phyloP scores from a whole-genome alignment of 495 filamentous ascomycete genomes.

The Lepraria neglecta region DNA sequence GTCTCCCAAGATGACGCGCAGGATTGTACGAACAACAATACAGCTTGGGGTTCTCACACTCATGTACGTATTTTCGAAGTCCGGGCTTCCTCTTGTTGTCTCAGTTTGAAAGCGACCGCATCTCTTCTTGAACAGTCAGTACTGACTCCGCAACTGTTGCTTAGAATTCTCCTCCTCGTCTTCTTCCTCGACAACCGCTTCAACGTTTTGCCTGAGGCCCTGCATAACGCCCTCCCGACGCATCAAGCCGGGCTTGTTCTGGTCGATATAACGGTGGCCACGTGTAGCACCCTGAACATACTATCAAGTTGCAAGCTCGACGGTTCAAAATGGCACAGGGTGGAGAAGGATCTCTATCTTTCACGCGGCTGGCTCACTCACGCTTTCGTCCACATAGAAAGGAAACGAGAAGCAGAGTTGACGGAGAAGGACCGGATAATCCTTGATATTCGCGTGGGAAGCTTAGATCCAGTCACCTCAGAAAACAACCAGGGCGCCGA shows the following conservation, averaged over 20 bases:
- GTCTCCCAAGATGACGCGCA: slow-evolving; percentile 39
- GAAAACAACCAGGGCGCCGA: slow-evolving; percentile 53
- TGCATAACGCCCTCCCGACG: slow-evolving; percentile 75
- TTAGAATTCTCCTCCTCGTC: slow-evolving; percentile 54
- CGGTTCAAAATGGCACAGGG: slow-evolving; percentile 66
- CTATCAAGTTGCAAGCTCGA: slow-evolving; percentile 77
- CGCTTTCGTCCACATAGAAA: slow-evolving; percentile 77
- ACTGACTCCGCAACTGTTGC: too few species aligned
- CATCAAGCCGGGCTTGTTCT: slow-evolving; percentile 77
- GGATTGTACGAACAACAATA: slow-evolving; percentile 64
- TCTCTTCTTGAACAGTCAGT: too few species aligned
- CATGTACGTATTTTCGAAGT: slow-evolving; percentile 29
- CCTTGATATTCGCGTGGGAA: slow-evolving; percentile 72
- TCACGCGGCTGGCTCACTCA: slow-evolving; percentile 61
- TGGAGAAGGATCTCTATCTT: slow-evolving; percentile 91
- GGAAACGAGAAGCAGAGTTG: slow-evolving; percentile 86
- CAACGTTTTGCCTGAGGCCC: slow-evolving; percentile 70
- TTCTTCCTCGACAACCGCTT: slow-evolving; percentile 76
- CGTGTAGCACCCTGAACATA: slow-evolving; percentile 66
- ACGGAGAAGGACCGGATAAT: slow-evolving; percentile 68
- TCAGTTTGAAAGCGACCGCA: too few species aligned
- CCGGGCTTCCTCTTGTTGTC: too few species aligned
- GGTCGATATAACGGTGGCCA: slow-evolving; percentile 80
- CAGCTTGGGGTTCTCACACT: slow-evolving; percentile 65
- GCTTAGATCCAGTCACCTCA: slow-evolving; percentile 60